Conservation (phyloP, 2,329 filamentous ascomycete genomes). For the Mariannaea sp. region DNA sequence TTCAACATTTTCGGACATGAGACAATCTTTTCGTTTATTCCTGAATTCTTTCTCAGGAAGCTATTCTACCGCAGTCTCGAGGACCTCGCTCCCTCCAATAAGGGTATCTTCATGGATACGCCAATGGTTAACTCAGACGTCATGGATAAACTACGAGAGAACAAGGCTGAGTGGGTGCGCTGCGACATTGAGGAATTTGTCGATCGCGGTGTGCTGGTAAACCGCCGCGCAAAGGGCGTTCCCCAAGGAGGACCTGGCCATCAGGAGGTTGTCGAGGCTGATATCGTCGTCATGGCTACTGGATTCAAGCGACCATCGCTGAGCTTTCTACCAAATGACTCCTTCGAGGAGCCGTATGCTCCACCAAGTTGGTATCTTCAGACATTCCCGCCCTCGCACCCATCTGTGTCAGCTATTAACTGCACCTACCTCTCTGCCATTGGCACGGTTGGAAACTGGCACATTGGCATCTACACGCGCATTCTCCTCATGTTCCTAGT, state of each 20-base stretch:
- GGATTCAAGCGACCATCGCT: constrained; percentile 78
- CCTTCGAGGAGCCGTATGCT: constrained; percentile 73
- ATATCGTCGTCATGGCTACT: constrained; percentile 83
- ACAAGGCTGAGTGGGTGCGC: constrained; percentile 77
- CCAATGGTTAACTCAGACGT: constrained; percentile 88
- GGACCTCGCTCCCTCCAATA: constrained; percentile 70
- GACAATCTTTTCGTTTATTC: constrained; percentile 76
- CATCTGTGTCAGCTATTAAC: constrained; percentile 79
- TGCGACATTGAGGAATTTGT: constrained; percentile 75
- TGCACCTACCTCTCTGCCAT: constrained; percentile 80
- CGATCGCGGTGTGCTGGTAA: constrained; percentile 69
- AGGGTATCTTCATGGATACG: constrained; percentile 80
- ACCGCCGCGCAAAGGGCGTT: constrained; percentile 71
- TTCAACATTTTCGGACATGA: constrained; percentile 81
- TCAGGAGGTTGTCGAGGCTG: constrained; percentile 68
- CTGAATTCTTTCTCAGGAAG: constrained; percentile 73
- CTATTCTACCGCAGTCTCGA: constrained; percentile 84
- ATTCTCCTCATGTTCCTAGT: constrained; percentile 85
- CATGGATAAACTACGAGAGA: constrained; percentile 73
- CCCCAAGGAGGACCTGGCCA: constrained; percentile 76
- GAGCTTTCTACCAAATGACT: constrained; percentile 73
- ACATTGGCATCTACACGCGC: constrained; percentile 87
- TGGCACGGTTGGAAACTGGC: constrained; percentile 80
- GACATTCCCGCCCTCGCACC: constrained; percentile 77
- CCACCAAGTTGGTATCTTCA: constrained; percentile 91